A percentile compares a stretch with the other conserved stretches of the same genome.
phyloP scores from a whole-genome alignment of 2,329 filamentous ascomycete species.

The Penicillium sclerotigenum region DNA sequence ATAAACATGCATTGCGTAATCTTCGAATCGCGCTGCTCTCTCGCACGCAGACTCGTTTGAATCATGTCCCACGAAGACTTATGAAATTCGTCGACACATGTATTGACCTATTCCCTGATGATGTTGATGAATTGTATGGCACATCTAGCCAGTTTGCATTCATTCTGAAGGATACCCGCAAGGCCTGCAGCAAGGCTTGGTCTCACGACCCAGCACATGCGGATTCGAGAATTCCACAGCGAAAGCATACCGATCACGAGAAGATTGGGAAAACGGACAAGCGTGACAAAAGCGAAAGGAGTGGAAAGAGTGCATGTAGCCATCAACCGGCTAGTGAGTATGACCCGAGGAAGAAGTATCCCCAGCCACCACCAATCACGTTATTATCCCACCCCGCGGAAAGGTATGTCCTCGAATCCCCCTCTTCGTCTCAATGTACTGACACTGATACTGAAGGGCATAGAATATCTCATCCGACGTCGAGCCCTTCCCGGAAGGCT shows the following conservation, averaged over 20 bases:
- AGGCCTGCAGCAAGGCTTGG: conserved; percentile 15
- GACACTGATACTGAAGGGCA: background rate
- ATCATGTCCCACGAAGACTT: conserved; percentile 24
- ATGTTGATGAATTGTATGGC: conserved; percentile 8
- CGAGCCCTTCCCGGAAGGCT: background rate
- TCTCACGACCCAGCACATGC: background rate
- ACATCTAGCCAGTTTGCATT: conserved; percentile 18
- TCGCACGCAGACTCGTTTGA: conserved; percentile 28
- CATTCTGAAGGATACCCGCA: conserved; percentile 21
- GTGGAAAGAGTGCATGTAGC: background rate
- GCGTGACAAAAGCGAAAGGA: background rate
- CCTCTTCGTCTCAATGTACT: background rate
- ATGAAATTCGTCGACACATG: conserved; percentile 31
- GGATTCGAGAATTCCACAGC: background rate
- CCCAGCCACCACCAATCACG: background rate
- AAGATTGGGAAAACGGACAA: background rate
- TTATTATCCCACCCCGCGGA: background rate
- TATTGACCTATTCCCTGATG: conserved; percentile 19
- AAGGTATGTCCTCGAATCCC: background rate
- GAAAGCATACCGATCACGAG: background rate
- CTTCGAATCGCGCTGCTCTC: conserved; percentile 31
- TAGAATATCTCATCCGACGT: background rate
- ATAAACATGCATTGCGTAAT: conserved; percentile 28
- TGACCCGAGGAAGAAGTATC: background rate
- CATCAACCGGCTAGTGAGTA: background rate